These are phyloP conservation scores for Atkinsonella hypoxylon DNA, from an alignment of 2,329 filamentous ascomycete species.

Conservation along the genomic window DNA sequence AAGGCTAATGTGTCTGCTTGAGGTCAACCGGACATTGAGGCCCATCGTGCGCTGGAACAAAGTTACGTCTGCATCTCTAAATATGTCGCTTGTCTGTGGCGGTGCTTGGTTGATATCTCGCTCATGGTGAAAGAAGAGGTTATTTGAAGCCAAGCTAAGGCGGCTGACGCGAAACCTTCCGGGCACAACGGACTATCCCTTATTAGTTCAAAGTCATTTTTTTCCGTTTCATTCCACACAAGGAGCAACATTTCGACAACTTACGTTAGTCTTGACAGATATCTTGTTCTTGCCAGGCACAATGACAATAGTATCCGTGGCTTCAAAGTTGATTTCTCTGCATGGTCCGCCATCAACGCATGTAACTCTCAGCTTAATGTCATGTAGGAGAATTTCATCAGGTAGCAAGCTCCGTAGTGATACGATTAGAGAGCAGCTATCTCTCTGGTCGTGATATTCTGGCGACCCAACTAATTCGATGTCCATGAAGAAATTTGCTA, in stretches of 20 bases:
- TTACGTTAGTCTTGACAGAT: constrained; percentile 23
- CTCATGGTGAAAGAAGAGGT: constrained; percentile 55
- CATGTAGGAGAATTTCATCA: constrained; percentile 55
- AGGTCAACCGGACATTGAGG: constrained; percentile 54
- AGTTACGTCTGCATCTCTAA: constrained; percentile 51
- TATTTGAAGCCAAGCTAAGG: constrained; percentile 51
- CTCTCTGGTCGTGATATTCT: constrained; percentile 55
- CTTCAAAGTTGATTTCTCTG: constrained; percentile 41
- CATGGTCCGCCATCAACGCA: constrained; percentile 40
- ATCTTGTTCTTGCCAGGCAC: constrained; percentile 37
- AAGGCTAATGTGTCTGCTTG: constrained; percentile 63
- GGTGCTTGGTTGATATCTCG: constrained; percentile 38
- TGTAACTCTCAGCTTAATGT: constrained; percentile 51
- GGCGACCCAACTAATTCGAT: constrained; percentile 58
- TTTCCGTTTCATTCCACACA: not conserved
- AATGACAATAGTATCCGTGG: constrained; percentile 15
- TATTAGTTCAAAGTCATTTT: constrained; percentile 14
- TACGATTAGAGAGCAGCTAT: constrained; percentile 63
- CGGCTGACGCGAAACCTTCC: constrained; percentile 68
- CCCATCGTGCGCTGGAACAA: constrained; percentile 60
- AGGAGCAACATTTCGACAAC: constrained; percentile 8
- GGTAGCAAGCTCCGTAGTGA: constrained; percentile 60
- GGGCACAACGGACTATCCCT: constrained; percentile 45
- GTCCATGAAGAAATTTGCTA: constrained; percentile 63
- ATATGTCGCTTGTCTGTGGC: constrained; percentile 35